These are phyloP conservation scores for Firmiana major DNA, from an alignment of 345 rosid genomes.

Conservation along the genomic window DNA sequence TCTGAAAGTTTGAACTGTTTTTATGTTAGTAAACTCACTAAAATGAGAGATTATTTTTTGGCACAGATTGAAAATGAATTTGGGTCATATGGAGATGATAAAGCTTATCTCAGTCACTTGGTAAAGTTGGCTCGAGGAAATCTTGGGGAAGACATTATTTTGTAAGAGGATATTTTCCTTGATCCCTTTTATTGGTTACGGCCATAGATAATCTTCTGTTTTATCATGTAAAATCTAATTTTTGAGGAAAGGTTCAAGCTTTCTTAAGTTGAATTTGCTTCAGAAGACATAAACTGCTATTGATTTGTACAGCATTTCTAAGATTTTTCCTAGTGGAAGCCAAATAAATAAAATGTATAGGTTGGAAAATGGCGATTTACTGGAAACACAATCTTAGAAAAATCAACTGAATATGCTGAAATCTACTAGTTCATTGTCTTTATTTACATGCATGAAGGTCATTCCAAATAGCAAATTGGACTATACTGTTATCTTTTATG, in stretches of 20 bases:
- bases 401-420: background rate
- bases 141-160: conserved; percentile 57
- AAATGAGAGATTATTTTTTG: conserved; percentile 12
- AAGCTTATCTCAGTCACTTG: conserved; percentile 70
- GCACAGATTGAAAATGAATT: conserved; percentile 91
- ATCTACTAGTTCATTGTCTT: background rate
- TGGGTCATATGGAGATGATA: conserved; percentile 92
- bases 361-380: background rate
- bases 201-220: background rate
- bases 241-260: background rate
- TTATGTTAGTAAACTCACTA: conserved; percentile 7
- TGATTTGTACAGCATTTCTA: background rate
- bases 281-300: background rate
- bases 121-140: conserved; percentile 54
- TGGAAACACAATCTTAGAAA: background rate
- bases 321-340: background rate
- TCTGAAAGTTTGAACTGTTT: background rate
- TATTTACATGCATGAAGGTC: background rate
- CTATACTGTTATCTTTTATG: no score
- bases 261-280: background rate
- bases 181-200: background rate
- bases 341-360: background rate
- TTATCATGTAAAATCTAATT: conserved; percentile 6
- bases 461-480: background rate
- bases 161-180: conserved; percentile 47